These are phyloP conservation scores for Cercospora zeina DNA, from an alignment of 2,329 filamentous ascomycete genomes.

Conservation along the genomic window DNA sequence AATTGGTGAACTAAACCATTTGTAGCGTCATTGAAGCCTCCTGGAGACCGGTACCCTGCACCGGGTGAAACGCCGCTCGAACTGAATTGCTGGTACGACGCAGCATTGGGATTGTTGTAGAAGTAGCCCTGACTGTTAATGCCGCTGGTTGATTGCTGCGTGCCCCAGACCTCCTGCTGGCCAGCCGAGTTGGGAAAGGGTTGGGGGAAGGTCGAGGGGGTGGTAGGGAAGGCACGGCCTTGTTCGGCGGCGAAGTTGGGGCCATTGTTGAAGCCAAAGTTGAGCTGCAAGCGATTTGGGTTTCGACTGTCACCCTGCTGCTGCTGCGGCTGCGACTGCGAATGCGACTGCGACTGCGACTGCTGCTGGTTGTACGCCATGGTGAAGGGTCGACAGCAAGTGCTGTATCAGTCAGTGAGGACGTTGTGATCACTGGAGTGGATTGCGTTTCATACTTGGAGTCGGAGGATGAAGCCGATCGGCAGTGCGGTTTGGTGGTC, in stretches of 20 bases:
- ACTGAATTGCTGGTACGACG: constrained; percentile 50
- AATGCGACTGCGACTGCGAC: constrained; percentile 25
- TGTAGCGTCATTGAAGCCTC: constrained; percentile 74
- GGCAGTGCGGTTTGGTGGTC: neutral
- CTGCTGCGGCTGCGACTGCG: constrained; percentile 28
- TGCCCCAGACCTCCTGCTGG: constrained; percentile 62
- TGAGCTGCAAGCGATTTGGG: constrained; percentile 53
- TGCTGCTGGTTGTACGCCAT: constrained; percentile 28
- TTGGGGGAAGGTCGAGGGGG: constrained; percentile 93
- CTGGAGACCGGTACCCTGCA: constrained; percentile 58
- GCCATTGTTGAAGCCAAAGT: constrained; percentile 52
- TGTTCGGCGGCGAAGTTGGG: constrained; percentile 48
- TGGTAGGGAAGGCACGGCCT: constrained; percentile 60
- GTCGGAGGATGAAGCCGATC: neutral
- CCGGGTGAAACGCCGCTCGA: constrained; percentile 48
- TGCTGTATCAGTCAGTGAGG: constrained; percentile 7
- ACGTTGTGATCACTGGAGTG: neutral
- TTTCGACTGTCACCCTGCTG: constrained; percentile 37
- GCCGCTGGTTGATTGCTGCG: constrained; percentile 46
- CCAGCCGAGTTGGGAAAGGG: constrained; percentile 65
- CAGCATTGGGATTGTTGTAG: constrained; percentile 51
- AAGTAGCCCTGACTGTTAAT: constrained; percentile 52
- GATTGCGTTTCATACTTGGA: neutral
- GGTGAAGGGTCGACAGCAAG: constrained; percentile 7
- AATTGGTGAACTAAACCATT: constrained; percentile 94